phyloP scores from a whole-genome alignment of 2,329 filamentous ascomycete genomes.

The Pseudogymnoascus sp. region DNA sequence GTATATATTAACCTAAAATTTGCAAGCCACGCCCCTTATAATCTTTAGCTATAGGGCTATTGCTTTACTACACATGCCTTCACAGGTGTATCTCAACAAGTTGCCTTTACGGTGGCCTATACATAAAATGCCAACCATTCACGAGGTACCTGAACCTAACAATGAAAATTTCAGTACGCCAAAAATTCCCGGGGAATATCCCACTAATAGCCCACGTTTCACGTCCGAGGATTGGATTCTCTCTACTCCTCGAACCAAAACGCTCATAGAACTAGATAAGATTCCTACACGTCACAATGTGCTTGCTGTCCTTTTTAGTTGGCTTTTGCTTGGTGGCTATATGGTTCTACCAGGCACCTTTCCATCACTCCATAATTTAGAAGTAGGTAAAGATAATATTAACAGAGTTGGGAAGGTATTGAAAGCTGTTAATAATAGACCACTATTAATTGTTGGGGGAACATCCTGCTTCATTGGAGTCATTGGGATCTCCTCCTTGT shows the following conservation, averaged over 20 bases:
- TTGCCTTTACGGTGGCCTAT: neutral
- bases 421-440: neutral
- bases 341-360: constrained; percentile 26
- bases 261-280: neutral
- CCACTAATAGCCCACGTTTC: neutral
- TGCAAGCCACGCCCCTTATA: neutral
- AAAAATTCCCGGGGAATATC: neutral
- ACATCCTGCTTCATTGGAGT: neutral
- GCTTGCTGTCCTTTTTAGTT: constrained; percentile 23
- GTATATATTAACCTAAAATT: neutral
- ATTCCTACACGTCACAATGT: constrained; percentile 17
- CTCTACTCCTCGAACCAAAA: neutral
- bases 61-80: neutral
- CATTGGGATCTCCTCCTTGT: neutral
- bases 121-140: neutral
- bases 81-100: neutral
- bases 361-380: constrained; percentile 15
- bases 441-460: neutral
- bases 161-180: neutral
- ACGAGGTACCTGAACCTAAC: neutral
- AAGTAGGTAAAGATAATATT: neutral
- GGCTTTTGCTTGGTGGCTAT: constrained; percentile 25
- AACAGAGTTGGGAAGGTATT: neutral
- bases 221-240: neutral
- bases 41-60: neutral